phyloP scores from a whole-genome alignment of 768 basidiomycete genomes.

The Panellus pusillus region DNA sequence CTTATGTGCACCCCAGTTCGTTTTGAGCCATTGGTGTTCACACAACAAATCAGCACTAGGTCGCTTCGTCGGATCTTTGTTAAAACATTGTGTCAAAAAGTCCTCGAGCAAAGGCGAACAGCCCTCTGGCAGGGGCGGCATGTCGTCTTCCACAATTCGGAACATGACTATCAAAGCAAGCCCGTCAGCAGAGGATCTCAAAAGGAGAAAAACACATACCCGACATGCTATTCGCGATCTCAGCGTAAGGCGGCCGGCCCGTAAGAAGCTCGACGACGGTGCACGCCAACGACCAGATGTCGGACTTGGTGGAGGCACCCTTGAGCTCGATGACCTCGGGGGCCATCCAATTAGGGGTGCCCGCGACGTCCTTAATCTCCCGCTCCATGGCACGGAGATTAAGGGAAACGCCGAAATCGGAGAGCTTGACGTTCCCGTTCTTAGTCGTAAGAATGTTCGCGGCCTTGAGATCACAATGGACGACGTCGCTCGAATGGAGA shows the following conservation, averaged over 20 bases:
- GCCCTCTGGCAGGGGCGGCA: constrained; percentile 81
- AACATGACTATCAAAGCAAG: constrained; percentile 75
- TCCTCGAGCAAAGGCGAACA: constrained; percentile 75
- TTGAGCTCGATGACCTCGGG: constrained; percentile 96
- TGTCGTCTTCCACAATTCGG: constrained; percentile 91
- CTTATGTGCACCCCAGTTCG: constrained; percentile 76
- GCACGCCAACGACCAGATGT: constrained; percentile 95
- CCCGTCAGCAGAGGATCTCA: constrained; percentile 7
- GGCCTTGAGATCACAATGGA: constrained; percentile 97
- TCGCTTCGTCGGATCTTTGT: constrained; percentile 82
- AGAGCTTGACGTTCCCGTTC: constrained; percentile 94
- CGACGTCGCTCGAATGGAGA: constrained; percentile 85
- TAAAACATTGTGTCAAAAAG: constrained; percentile 86
- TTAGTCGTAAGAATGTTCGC: constrained; percentile 99
- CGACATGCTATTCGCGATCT: constrained; percentile 87
- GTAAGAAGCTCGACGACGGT: constrained; percentile 94
- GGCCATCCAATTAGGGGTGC: constrained; percentile 99
- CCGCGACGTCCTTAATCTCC: constrained; percentile 83
- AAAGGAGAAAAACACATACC: constrained; percentile 46
- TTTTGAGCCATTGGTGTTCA: constrained; percentile 89
- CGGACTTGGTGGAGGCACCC: constrained; percentile 89
- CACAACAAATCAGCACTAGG: constrained; percentile 84
- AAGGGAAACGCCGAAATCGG: constrained; percentile 96
- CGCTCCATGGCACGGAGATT: constrained; percentile 89
- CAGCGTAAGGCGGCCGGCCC: constrained; percentile 88